These are phyloP conservation scores for Trypanosoma theileri DNA, from an alignment of 208 protist genomes.

Conservation along the genomic window DNA sequence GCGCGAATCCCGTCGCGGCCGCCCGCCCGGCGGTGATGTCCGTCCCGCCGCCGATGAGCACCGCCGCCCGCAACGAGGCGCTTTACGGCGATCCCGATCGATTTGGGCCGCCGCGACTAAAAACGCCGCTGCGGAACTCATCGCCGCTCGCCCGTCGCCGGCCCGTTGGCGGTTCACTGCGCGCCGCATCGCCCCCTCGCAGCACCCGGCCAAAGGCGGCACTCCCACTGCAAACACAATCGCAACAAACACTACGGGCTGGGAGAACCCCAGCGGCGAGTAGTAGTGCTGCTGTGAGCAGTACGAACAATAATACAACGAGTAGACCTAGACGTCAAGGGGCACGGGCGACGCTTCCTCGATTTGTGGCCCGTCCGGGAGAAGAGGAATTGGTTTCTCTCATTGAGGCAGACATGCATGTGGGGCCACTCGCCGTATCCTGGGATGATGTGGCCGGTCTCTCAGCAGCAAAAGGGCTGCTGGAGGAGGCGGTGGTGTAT, in stretches of 20 bases:
- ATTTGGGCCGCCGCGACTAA: conserved; percentile 55
- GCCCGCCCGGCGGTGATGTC: not conserved
- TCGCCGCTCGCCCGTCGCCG: not conserved
- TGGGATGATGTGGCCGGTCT: conserved; percentile 92
- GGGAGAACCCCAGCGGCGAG: not conserved
- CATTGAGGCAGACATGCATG: conserved; percentile 86
- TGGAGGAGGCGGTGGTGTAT: conserved; percentile 93
- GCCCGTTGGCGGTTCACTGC: no score
- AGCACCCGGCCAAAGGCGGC: no score
- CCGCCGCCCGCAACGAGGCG: conserved; percentile 38
- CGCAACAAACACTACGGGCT: no score
- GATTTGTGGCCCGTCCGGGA: conserved; percentile 60
- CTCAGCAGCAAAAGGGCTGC: conserved; percentile 86
- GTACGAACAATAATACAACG: not conserved
- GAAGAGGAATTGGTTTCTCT: conserved; percentile 84
- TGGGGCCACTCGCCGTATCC: conserved; percentile 54
- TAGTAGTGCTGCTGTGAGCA: conserved; percentile 4
- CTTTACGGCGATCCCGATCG: conserved; percentile 83
- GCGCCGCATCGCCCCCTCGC: no score
- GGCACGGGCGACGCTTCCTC: conserved; percentile 22
- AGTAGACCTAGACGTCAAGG: conserved; percentile 18
- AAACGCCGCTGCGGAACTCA: not conserved
- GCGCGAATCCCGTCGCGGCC: not conserved
- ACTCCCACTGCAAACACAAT: no score
- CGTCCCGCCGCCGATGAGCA: not conserved